Percentiles rank a stretch among this genome's conserved stretches.
phyloP scores from a whole-genome alignment of 495 filamentous ascomycete species.

The Daldinia vernicosa region DNA sequence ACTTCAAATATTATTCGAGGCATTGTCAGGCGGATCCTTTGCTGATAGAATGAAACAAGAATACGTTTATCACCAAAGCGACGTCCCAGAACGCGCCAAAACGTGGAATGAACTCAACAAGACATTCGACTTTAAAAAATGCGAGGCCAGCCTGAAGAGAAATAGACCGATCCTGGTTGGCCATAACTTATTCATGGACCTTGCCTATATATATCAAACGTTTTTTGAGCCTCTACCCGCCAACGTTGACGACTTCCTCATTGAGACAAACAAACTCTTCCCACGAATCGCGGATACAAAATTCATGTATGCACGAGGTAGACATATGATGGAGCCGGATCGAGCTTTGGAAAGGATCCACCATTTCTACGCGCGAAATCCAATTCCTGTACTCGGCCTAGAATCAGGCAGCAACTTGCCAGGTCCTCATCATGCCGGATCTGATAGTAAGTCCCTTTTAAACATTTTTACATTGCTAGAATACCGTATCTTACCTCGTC shows the following conservation, averaged over 20 bases:
- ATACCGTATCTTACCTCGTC: background rate
- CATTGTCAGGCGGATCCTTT: slow-evolving; percentile 67
- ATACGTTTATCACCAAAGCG: slow-evolving; percentile 47
- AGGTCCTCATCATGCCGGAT: slow-evolving; percentile 74
- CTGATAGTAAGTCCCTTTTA: slow-evolving; percentile 62
- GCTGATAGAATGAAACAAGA: slow-evolving; percentile 53
- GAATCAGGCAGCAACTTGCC: background rate
- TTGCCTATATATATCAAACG: slow-evolving; percentile 73
- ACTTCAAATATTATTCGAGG: slow-evolving; percentile 76
- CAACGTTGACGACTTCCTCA: slow-evolving; percentile 67
- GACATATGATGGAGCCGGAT: slow-evolving; percentile 49
- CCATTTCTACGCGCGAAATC: slow-evolving; percentile 6
- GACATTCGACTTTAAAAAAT: slow-evolving; percentile 39
- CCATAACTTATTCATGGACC: slow-evolving; percentile 80
- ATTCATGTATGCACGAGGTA: slow-evolving; percentile 70
- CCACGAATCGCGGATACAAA: slow-evolving; percentile 81
- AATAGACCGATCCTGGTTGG: slow-evolving; percentile 69
- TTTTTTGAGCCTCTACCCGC: slow-evolving; percentile 75
- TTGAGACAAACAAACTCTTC: slow-evolving; percentile 64
- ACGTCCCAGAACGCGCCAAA: slow-evolving; percentile 14
- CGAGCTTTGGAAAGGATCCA: slow-evolving; percentile 55
- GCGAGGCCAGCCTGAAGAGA: slow-evolving; percentile 51
- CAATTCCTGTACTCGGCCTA: slow-evolving; percentile 12
- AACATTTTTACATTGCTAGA: background rate
- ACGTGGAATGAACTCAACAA: slow-evolving; percentile 35